Percentiles rank a stretch among this genome's conserved stretches.
phyloP scores from a whole-genome alignment of 2,329 filamentous ascomycete genomes.

The Trichoderma sp. region DNA sequence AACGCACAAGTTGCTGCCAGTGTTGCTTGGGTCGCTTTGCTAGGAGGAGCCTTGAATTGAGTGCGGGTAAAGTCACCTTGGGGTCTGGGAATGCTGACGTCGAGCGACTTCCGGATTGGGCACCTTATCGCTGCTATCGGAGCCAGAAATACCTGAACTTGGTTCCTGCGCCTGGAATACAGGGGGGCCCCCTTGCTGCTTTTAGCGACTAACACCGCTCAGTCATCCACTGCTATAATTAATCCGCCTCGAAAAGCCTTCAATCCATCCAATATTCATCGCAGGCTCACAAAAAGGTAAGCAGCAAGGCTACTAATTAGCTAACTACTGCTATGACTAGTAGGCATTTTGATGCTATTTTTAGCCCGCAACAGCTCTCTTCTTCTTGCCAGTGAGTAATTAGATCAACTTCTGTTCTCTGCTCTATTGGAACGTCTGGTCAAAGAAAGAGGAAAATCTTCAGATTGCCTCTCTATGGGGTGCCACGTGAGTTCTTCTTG shows the following conservation, averaged over 20 bases:
- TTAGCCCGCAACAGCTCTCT: background rate
- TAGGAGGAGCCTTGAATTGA: background rate
- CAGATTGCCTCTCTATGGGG: background rate
- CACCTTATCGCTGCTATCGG: constrained; percentile 10
- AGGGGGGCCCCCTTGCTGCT: background rate
- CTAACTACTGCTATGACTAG: background rate
- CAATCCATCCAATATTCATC: background rate
- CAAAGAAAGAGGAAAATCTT: background rate
- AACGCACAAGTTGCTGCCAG: background rate
- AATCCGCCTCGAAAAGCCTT: background rate
- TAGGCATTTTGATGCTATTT: background rate
- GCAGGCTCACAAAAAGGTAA: background rate
- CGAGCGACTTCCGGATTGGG: constrained; percentile 9
- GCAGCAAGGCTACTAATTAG: background rate
- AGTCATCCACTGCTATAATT: constrained; percentile 4
- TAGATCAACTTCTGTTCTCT: background rate
- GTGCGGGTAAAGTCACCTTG: background rate
- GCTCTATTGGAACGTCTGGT: background rate
- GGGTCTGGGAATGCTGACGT: constrained; percentile 6
- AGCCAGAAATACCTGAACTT: background rate
- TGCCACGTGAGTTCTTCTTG: background rate
- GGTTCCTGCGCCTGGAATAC: background rate
- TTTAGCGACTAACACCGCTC: background rate
- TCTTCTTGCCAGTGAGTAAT: background rate
- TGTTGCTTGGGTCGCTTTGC: background rate